Percentiles rank a stretch among this genome's conserved stretches.
Conservation (phyloP, 2,329 filamentous ascomycete species). For the Colletotrichum gigasporum region DNA sequence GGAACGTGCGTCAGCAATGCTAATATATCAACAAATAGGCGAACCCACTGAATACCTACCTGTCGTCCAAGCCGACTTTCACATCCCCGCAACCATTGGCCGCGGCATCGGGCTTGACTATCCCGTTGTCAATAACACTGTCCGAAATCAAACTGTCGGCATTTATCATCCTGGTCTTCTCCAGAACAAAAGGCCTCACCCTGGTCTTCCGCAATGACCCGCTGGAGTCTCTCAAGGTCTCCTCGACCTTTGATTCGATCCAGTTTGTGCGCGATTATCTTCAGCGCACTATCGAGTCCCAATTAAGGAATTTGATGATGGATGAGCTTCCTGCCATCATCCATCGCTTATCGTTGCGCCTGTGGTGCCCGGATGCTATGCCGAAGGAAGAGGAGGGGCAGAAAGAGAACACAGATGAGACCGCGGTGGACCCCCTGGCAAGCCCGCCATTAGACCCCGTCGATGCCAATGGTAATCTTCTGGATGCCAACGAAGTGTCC, state of each 20-base stretch:
- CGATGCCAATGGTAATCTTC: conserved; percentile 79
- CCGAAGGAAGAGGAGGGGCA: conserved; percentile 68
- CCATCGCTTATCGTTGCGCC: conserved; percentile 85
- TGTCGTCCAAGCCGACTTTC: conserved; percentile 90
- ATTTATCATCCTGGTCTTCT: conserved; percentile 98
- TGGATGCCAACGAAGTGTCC: conserved; percentile 80
- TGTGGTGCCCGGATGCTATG: conserved; percentile 90
- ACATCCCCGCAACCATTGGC: conserved; percentile 93
- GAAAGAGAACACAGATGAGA: conserved; percentile 62
- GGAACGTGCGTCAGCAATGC: conserved; percentile 46
- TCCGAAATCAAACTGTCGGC: conserved; percentile 96
- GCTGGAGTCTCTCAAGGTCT: conserved; percentile 96
- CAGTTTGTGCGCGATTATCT: conserved; percentile 98
- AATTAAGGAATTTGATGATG: conserved; percentile 94
- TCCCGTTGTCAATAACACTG: conserved; percentile 95
- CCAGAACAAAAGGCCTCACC: conserved; percentile 94
- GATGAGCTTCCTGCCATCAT: conserved; percentile 97
- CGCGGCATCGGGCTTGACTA: conserved; percentile 90
- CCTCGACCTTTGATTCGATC: conserved; percentile 98
- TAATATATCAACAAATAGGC: conserved; percentile 70
- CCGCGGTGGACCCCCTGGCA: conserved; percentile 80
- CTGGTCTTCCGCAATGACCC: conserved; percentile 98
- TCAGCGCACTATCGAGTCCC: conserved; percentile 93
- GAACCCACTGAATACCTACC: conserved; percentile 95
- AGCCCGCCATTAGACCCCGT: conserved; percentile 85